phyloP scores from a whole-genome alignment of 331 rosid genomes.

The Quercus lobata region DNA sequence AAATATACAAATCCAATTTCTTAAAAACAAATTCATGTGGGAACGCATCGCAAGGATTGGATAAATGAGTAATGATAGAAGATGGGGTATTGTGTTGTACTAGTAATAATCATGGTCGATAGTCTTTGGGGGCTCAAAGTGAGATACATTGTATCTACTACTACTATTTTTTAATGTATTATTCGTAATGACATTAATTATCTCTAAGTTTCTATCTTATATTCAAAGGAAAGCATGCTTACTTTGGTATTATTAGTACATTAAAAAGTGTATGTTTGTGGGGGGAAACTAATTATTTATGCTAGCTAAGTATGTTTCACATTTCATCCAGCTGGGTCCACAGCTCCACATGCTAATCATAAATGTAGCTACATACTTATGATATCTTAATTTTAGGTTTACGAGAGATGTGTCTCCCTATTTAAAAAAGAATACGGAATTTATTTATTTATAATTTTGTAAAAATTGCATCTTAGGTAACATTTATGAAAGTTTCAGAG shows the following conservation, averaged over 20 bases:
- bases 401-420: too few species aligned
- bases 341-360: background rate
- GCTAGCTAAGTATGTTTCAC: background rate
- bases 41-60: slow-evolving; percentile 5
- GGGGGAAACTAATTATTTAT: background rate
- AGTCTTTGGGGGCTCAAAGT: background rate
- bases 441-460: too few species aligned
- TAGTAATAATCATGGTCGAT: background rate
- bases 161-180: background rate
- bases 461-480: too few species aligned
- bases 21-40: slow-evolving; percentile 29
- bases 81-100: background rate
- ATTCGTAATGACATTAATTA: background rate
- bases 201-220: background rate
- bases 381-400: background rate
- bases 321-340: background rate
- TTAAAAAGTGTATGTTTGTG: background rate
- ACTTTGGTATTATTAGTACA: background rate
- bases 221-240: slow-evolving; percentile 24
- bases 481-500: too few species aligned
- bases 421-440: background rate
- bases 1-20: background rate
- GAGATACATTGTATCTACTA: background rate
- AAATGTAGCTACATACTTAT: background rate
- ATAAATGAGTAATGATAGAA: background rate